Evolutionary conservation across 2,329 filamentous ascomycete genomes (phyloP), one percentile per base, ranked within the genome.

Genomic region (Fusarium redolens): DNA sequence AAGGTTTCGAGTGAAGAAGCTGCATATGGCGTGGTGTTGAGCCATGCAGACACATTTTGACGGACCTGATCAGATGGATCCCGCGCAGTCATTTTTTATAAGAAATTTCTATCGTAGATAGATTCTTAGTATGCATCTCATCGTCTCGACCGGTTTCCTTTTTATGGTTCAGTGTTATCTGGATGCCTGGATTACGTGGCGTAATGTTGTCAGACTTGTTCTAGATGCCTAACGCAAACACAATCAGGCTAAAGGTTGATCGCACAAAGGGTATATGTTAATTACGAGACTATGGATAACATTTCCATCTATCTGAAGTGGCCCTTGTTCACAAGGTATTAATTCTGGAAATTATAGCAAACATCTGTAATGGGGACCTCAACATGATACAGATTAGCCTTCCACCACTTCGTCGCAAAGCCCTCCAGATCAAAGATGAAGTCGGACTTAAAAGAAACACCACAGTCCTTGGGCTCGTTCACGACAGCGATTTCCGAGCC

Each of bases 361-460:
- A 61, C 5, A 28, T 67, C 64, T 4, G 62, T 45, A 5, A 67
- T 67, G 0, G 64, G 64, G 2, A 67, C 44, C 33, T 67, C 52
- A 3, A 66, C 62, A 28, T 66, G 62, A 7, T 60, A 67, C 1
- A 67, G n/a, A 18, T 67, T 67, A 5, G 62, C 62, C n/a, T 58
- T 67, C 8, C 28, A 57, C 64, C 64, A 67, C 37, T 50, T 66
- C 7, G 64, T 67, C 18, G 64, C 64, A 20, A 67, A 67, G 2
- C 64, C 64, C 11, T 67, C 62, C 3, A 67, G 62, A 28, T 67
- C 54, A 18, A 67, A 67, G 13, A 50, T 38, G 18, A 67, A 61
- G 38, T 67, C 64, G 1, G 64, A 67, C 17, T 67, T 67, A 13
- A 67, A 18, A 40, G 64, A 67, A 4, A 67, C 35, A 1, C 62